These are phyloP conservation scores for Nemania bipapillata DNA, from an alignment of 2,329 filamentous ascomycete genomes.

Conservation along the genomic window DNA sequence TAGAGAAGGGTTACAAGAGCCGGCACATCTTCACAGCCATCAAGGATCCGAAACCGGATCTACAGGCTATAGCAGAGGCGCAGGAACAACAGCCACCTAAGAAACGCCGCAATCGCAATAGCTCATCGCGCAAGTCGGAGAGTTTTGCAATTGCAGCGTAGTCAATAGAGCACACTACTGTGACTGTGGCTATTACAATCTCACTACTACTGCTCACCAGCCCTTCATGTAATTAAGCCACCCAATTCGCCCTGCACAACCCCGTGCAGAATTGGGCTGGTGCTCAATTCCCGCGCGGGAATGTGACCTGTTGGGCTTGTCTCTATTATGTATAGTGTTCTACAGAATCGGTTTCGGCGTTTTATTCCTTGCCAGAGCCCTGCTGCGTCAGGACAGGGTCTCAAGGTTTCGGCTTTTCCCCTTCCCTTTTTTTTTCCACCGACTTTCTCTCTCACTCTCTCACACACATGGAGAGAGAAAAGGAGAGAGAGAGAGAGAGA, in stretches of 20 bases:
- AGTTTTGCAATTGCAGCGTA: slow-evolving; percentile 19
- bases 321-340: slow-evolving; percentile 21
- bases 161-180: not conserved
- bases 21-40: slow-evolving; percentile 56
- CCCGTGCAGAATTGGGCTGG: no score
- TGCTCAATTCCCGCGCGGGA: no score
- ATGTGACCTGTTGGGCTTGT: not conserved
- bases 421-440: not conserved
- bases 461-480: not conserved
- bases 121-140: slow-evolving; percentile 29
- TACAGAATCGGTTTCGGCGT: slow-evolving; percentile 22
- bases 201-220: not conserved
- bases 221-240: not conserved
- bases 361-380: slow-evolving; percentile 5
- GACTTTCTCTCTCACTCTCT: not conserved
- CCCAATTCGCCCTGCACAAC: not conserved
- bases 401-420: slow-evolving; percentile 1
- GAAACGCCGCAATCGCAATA: slow-evolving; percentile 28
- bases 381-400: slow-evolving; percentile 14
- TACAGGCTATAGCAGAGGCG: not conserved
- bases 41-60: not conserved
- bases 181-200: not conserved
- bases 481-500: no score
- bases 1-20: slow-evolving; percentile 60
- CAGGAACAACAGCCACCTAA: not conserved